Evolutionary conservation across 2,329 filamentous ascomycete species (phyloP).

Genomic region (Exophiala oligosperma): DNA sequence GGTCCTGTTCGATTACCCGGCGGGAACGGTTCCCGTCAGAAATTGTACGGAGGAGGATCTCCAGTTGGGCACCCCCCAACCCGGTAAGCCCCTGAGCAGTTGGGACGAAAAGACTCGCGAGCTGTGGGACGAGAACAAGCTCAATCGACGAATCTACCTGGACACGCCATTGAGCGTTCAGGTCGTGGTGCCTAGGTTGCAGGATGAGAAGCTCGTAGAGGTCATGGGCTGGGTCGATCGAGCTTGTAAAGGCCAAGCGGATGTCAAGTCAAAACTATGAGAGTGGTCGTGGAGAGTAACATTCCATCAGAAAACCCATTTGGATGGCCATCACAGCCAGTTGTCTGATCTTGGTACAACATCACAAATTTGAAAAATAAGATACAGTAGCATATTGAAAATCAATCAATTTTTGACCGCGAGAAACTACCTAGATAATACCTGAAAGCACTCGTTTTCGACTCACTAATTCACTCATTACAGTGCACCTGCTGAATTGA

Average conservation of each 20-base stretch:
- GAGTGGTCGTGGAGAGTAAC: too few relatives aligned
- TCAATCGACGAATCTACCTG: constrained; percentile 56
- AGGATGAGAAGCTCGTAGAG: constrained; percentile 54
- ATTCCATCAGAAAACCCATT: too few relatives aligned
- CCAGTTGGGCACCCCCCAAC: constrained; percentile 47
- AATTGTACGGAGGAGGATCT: constrained; percentile 52
- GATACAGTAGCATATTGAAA: too few relatives aligned
- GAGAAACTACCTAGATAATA: too few relatives aligned
- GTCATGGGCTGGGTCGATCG: constrained; percentile 57
- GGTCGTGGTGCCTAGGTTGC: constrained; percentile 55
- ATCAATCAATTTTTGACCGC: too few relatives aligned
- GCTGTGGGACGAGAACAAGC: constrained; percentile 55
- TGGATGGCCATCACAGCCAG: too few relatives aligned
- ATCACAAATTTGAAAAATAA: too few relatives aligned
- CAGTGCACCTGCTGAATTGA: too few relatives aligned
- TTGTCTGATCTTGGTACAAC: too few relatives aligned
- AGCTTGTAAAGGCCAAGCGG: constrained; percentile 34
- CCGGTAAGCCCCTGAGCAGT: constrained; percentile 44
- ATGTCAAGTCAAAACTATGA: too few relatives aligned
- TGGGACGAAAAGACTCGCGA: constrained; percentile 63
- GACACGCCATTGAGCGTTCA: constrained; percentile 58
- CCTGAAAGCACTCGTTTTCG: too few relatives aligned
- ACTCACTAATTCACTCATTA: too few relatives aligned
- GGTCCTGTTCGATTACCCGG: constrained; percentile 63
- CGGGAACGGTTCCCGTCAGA: constrained; percentile 58